Conservation (phyloP, 2,329 filamentous ascomycete genomes). For the Epichloe sylvatica region DNA sequence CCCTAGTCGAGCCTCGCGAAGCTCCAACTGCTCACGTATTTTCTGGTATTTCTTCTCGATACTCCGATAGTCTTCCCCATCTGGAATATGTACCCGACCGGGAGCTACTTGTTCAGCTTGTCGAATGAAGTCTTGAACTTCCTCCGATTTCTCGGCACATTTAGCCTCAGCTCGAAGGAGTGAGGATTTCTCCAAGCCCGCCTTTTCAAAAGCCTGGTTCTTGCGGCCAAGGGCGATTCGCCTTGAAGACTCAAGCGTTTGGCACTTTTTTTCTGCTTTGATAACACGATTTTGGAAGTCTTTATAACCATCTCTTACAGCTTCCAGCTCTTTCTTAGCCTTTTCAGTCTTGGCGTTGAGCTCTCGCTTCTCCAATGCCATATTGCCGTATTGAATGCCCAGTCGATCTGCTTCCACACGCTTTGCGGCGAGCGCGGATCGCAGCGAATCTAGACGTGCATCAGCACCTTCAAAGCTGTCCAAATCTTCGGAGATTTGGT, state of each 20-base stretch:
- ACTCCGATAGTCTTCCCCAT: slow-evolving; percentile 47
- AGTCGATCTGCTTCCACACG: slow-evolving; percentile 35
- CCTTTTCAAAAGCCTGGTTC: slow-evolving; percentile 41
- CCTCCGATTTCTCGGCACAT: slow-evolving; percentile 29
- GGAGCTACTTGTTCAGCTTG: slow-evolving; percentile 41
- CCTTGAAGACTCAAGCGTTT: slow-evolving; percentile 33
- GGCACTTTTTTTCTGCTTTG: slow-evolving; percentile 42
- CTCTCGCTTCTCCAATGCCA: slow-evolving; percentile 34
- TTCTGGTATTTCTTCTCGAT: slow-evolving; percentile 40
- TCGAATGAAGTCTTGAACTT: slow-evolving; percentile 38
- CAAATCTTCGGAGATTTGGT: slow-evolving; percentile 39
- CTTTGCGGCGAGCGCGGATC: slow-evolving; percentile 40
- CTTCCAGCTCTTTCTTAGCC: slow-evolving; percentile 23
- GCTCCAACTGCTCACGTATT: slow-evolving; percentile 43
- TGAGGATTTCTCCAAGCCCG: slow-evolving; percentile 34
- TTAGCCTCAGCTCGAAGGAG: slow-evolving; percentile 32
- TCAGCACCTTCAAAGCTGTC: slow-evolving; percentile 56
- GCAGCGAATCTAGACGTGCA: slow-evolving; percentile 46
- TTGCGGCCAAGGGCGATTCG: slow-evolving; percentile 44
- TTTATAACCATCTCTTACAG: slow-evolving; percentile 21
- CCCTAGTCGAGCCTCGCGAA: slow-evolving; percentile 43
- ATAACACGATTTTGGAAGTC: slow-evolving; percentile 32
- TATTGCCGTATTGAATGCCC: slow-evolving; percentile 40
- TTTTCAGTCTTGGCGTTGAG: slow-evolving; percentile 30
- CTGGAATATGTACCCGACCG: slow-evolving; percentile 46